These are phyloP conservation scores for Cenchrus purpureus DNA, from an alignment of 176 grass and related monocot species.

Conservation along the genomic window DNA sequence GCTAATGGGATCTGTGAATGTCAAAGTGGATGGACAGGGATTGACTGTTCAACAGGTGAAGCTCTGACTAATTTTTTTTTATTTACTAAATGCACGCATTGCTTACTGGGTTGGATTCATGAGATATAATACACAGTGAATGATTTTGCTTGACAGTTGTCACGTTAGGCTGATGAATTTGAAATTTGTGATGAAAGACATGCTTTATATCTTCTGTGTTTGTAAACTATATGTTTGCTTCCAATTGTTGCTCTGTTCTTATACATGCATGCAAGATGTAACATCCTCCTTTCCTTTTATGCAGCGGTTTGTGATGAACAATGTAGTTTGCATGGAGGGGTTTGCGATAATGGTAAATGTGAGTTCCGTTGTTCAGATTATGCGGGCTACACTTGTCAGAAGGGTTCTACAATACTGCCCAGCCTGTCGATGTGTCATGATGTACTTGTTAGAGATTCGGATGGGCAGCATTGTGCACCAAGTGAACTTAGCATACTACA, in stretches of 20 bases:
- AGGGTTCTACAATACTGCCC: constrained; percentile 79
- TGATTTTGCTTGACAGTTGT: constrained; percentile 5
- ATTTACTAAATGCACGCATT: not conserved
- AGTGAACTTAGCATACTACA: constrained; percentile 93
- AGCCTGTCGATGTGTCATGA: constrained; percentile 93
- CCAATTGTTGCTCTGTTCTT: constrained; percentile 10
- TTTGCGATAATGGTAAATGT: constrained; percentile 96
- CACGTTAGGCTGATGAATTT: constrained; percentile 7
- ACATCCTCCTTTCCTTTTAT: constrained; percentile 45
- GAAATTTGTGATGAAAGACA: not conserved
- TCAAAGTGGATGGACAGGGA: constrained; percentile 79
- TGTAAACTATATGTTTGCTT: constrained; percentile 14
- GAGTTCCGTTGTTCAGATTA: constrained; percentile 99
- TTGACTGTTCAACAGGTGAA: constrained; percentile 97
- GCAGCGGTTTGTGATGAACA: constrained; percentile 97
- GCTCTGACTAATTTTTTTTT: constrained; percentile 18
- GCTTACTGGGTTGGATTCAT: constrained; percentile 1
- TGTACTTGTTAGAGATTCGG: constrained; percentile 81
- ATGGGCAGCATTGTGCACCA: constrained; percentile 93
- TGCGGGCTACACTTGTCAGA: constrained; percentile 98
- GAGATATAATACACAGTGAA: constrained; percentile 7
- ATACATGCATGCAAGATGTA: constrained; percentile 40
- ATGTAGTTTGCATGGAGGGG: constrained; percentile 98
- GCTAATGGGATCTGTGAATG: constrained; percentile 90
- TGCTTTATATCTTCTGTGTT: not conserved